These are phyloP conservation scores for Metschnikowia henanensis DNA, from an alignment of 805 yeast genomes.

Conservation along the genomic window DNA sequence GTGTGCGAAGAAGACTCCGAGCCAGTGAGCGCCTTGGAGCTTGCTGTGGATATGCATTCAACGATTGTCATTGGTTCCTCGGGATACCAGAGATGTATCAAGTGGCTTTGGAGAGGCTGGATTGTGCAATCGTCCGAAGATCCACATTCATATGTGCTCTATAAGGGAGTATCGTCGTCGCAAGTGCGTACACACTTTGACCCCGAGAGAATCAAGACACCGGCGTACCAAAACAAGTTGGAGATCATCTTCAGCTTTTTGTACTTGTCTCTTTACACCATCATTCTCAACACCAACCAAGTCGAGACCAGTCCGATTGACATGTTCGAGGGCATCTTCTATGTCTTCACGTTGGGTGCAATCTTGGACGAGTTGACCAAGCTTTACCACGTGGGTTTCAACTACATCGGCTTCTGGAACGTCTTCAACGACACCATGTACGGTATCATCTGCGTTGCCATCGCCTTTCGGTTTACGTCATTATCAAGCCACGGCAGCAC, in stretches of 20 bases:
- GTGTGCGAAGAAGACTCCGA: conserved; percentile 58
- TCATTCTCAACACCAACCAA: conserved; percentile 60
- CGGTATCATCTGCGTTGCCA: conserved; percentile 49
- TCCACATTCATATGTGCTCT: conserved; percentile 67
- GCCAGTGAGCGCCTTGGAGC: conserved; percentile 76
- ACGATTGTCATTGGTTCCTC: conserved; percentile 73
- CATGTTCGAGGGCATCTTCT: conserved; percentile 55
- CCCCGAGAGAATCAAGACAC: conserved; percentile 84
- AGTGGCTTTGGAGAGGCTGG: conserved; percentile 96
- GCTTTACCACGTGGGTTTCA: conserved; percentile 72
- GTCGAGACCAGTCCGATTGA: conserved; percentile 33
- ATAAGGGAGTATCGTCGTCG: conserved; percentile 57
- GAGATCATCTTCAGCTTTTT: conserved; percentile 68
- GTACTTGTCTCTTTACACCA: conserved; percentile 60
- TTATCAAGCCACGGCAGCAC: conserved; percentile 22
- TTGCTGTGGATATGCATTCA: conserved; percentile 84
- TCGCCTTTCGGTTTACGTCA: conserved; percentile 52
- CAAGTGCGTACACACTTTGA: conserved; percentile 64
- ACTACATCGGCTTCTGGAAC: conserved; percentile 76
- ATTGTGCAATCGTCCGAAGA: conserved; percentile 72
- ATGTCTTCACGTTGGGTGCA: conserved; percentile 65
- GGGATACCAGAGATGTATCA: conserved; percentile 83
- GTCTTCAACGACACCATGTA: conserved; percentile 76
- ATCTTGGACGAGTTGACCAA: conserved; percentile 68
- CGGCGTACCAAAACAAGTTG: conserved; percentile 73